Conservation (phyloP, 2,329 filamentous ascomycete species). For the Fusarium sp. region DNA sequence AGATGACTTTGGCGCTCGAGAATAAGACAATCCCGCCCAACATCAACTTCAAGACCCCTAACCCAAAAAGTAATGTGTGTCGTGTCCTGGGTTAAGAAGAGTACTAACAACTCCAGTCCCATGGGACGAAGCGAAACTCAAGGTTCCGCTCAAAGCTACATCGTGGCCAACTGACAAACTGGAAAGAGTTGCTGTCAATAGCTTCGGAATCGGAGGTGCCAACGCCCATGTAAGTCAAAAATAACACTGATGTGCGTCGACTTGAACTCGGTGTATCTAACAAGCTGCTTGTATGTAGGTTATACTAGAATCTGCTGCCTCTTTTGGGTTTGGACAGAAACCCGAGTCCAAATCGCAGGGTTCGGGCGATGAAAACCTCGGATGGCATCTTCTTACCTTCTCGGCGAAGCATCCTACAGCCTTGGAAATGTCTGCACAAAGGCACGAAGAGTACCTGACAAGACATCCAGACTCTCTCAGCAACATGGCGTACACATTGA, state of each 20-base stretch:
- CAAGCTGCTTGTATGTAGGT: conserved; percentile 7
- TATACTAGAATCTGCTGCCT: conserved; percentile 14
- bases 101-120: conserved; percentile 11
- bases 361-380: background rate
- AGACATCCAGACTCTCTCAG: conserved; percentile 9
- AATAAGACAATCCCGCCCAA: conserved; percentile 13
- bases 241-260: background rate
- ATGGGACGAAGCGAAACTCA: conserved; percentile 13
- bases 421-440: conserved; percentile 7
- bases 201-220: conserved; percentile 14
- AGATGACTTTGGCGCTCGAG: conserved; percentile 16
- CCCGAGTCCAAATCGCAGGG: conserved; percentile 2
- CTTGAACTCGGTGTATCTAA: background rate
- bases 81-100: background rate
- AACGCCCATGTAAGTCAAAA: conserved; percentile 10
- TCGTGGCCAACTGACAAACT: conserved; percentile 6
- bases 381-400: conserved; percentile 12
- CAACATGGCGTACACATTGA: conserved; percentile 9
- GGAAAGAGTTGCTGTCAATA: conserved; percentile 14
- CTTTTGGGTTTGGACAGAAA: conserved; percentile 6
- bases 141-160: conserved; percentile 10
- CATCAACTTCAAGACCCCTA: conserved; percentile 14
- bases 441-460: conserved; percentile 9
- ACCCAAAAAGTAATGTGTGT: conserved; percentile 10
- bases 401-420: conserved; percentile 11